These are phyloP conservation scores for Karstenula rhodostoma DNA, from an alignment of 2,329 filamentous ascomycete genomes.

Conservation along the genomic window DNA sequence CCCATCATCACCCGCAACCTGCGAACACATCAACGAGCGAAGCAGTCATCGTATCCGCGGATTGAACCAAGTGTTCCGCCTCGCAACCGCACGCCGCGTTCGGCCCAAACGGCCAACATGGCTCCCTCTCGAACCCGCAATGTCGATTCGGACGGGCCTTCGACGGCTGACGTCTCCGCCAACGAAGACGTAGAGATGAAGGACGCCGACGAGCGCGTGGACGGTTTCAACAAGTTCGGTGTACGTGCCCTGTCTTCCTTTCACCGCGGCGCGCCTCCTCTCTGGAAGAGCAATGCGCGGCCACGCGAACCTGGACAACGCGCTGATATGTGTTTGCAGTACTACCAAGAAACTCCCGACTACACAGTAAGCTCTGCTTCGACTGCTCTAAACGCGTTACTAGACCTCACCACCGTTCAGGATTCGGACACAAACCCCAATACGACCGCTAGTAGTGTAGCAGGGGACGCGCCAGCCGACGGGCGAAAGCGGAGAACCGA, in stretches of 20 bases:
- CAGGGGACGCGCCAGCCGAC: conserved; percentile 75
- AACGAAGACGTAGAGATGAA: conserved; percentile 51
- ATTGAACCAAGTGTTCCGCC: conserved; percentile 17
- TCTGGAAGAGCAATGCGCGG: conserved; percentile 8
- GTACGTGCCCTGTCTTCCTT: conserved; percentile 30
- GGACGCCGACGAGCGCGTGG: conserved; percentile 42
- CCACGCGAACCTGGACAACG: conserved; percentile 8
- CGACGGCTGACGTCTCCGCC: conserved; percentile 48
- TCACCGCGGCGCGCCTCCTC: conserved; percentile 12
- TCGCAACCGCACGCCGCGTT: conserved; percentile 35
- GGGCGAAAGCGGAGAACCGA: conserved; percentile 87
- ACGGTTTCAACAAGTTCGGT: conserved; percentile 46
- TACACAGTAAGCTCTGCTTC: conserved; percentile 60
- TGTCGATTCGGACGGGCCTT: conserved; percentile 44
- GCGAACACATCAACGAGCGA: conserved; percentile 11
- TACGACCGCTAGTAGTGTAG: conserved; percentile 82
- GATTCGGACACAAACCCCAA: conserved; percentile 73
- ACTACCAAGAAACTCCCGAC: conserved; percentile 67
- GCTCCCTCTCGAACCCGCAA: conserved; percentile 48
- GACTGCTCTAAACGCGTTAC: conserved; percentile 2
- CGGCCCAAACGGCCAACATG: conserved; percentile 49
- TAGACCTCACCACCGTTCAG: conserved; percentile 46
- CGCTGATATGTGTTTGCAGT: conserved; percentile 48
- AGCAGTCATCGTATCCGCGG: conserved; percentile 13
- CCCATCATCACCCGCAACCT: conserved; percentile 26